phyloP scores from a whole-genome alignment of 176 grass and related monocot species.

The Oropetium thomaeum region DNA sequence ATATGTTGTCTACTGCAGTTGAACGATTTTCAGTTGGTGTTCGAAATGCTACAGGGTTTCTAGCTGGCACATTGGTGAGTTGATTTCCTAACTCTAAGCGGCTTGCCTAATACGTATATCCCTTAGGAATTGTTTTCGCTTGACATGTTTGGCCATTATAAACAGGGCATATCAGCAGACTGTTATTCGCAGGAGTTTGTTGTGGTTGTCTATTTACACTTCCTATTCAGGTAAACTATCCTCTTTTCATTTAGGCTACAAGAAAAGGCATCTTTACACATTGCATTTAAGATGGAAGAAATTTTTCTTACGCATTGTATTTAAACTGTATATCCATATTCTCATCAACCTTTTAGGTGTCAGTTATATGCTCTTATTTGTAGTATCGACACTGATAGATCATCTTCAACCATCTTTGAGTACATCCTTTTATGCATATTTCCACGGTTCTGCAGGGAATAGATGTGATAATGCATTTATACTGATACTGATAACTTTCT shows the following conservation, averaged over 20 bases:
- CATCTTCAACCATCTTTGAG: background rate
- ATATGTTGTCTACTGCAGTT: constrained; percentile 41
- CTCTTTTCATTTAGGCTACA: background rate
- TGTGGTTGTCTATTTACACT: constrained; percentile 81
- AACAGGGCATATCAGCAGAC: constrained; percentile 73
- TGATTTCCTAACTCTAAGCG: background rate
- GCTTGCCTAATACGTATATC: background rate
- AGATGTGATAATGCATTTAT: background rate
- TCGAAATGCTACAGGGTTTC: constrained; percentile 78
- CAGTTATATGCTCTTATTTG: background rate
- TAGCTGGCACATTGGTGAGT: constrained; percentile 80
- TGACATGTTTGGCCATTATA: constrained; percentile 31
- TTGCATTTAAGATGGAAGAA: no score
- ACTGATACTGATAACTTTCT: no score
- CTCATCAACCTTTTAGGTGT: background rate
- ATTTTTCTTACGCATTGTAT: background rate
- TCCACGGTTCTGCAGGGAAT: background rate
- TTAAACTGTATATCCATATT: background rate
- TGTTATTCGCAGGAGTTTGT: constrained; percentile 82
- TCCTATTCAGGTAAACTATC: constrained; percentile 62
- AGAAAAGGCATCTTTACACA: no score
- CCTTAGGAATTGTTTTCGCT: background rate
- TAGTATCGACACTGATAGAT: background rate
- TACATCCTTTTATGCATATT: no score
- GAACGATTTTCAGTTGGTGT: constrained; percentile 76